phyloP scores from a whole-genome alignment of 768 basidiomycete species.

The Tricholoma matsutake region DNA sequence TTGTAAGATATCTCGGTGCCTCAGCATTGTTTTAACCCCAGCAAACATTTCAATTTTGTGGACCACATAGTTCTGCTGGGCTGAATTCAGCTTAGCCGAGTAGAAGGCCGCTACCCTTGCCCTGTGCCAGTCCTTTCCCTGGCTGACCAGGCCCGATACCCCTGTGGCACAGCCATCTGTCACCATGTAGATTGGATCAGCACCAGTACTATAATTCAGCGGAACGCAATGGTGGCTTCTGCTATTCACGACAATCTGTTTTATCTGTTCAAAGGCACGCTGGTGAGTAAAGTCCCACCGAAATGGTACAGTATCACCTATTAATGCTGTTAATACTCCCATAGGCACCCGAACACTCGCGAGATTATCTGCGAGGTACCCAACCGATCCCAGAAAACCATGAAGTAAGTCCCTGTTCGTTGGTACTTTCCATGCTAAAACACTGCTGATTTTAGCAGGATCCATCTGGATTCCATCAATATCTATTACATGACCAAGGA shows the following conservation, averaged over 20 bases:
- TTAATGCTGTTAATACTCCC: conserved; percentile 21
- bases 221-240: conserved; percentile 17
- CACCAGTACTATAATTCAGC: conserved; percentile 17
- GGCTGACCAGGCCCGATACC: conserved; percentile 6
- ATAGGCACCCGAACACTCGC: conserved; percentile 27
- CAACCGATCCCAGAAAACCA: conserved; percentile 29
- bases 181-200: conserved; percentile 25
- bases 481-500: conserved; percentile 27
- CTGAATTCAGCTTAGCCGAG: too few species aligned
- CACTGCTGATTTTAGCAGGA: conserved; percentile 33
- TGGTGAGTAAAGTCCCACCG: conserved; percentile 21
- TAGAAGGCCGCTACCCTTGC: too few species aligned
- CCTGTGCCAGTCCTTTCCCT: too few species aligned
- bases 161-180: conserved; percentile 27
- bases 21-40: too few species aligned
- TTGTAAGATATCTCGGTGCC: too few species aligned
- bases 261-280: conserved; percentile 33
- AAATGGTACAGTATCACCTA: conserved; percentile 18
- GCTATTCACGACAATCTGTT: conserved; percentile 15
- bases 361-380: conserved; percentile 10
- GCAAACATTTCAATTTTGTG: too few species aligned
- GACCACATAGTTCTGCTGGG: too few species aligned
- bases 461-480: conserved; percentile 36
- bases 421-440: conserved; percentile 26
- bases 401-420: conserved; percentile 25